A percentile compares a stretch with the other conserved stretches of the same genome.
Evolutionary conservation across 352 stramenopile species (phyloP).

Genomic region (Phytophthora boehmeriae): DNA sequence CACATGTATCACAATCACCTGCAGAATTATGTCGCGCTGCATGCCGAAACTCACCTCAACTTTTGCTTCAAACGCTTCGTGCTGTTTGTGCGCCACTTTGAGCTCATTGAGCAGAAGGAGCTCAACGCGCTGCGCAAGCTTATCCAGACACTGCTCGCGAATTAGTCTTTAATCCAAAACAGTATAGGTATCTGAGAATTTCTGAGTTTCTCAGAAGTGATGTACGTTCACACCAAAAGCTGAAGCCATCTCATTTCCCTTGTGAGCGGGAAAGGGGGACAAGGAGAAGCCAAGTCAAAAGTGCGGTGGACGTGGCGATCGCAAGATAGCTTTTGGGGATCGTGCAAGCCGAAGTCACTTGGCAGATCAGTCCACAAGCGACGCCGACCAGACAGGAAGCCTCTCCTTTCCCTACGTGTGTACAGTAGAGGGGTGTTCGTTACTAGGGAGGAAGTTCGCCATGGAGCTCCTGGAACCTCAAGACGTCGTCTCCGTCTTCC

Average conservation of each 20-base stretch:
- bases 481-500: conserved; percentile 44
- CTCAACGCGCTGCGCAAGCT: conserved; percentile 94
- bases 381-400: conserved; percentile 1
- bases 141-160: conserved; percentile 63
- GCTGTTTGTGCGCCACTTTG: conserved; percentile 94
- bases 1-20: conserved; percentile 97
- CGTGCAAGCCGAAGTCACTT: conserved; percentile 6
- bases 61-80: conserved; percentile 98
- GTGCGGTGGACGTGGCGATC: conserved; percentile 25
- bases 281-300: conserved; percentile 22
- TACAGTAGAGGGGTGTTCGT: background rate
- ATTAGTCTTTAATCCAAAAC: background rate
- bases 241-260: conserved; percentile 37
- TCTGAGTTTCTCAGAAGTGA: no score
- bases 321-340: conserved; percentile 11
- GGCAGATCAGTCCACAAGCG: conserved; percentile 28
- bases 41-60: conserved; percentile 94
- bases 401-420: conserved; percentile 4
- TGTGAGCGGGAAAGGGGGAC: background rate
- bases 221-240: conserved; percentile 7
- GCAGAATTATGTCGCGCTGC: conserved; percentile 88
- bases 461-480: conserved; percentile 38
- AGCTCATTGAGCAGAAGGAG: conserved; percentile 94
- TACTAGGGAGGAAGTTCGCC: background rate
- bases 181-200: no score